Base-by-base conservation (phyloP, 169 alveolate genomes). In the Perkinsus olseni region DNA sequence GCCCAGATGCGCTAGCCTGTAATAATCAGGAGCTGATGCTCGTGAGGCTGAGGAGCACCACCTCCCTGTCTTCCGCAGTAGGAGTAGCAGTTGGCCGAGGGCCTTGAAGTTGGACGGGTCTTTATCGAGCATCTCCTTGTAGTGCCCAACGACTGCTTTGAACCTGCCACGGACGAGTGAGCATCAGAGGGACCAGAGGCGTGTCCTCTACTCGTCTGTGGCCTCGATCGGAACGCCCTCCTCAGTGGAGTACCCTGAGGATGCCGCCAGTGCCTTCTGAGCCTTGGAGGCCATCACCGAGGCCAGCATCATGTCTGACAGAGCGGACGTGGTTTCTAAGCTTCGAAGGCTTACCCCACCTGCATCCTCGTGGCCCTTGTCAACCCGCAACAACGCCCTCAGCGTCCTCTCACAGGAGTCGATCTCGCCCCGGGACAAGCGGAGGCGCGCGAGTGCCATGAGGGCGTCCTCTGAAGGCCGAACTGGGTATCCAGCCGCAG, bases 61-160 rank as follows among this genome's bases (percentile, higher is more conserved):
- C 91, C 96, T 97, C 38, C 98, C 98, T 38, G 97, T 96, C 90
- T 98, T 94, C 94, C 97, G 93, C 38, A 96, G 92, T 91, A 96
- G 95, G 39, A 95, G 96, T 28, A 97, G 95, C 74, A 98, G 92
- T 96, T 97, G 96, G 38, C 97, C 93, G 28, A 97, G 93, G 34
- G 97, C 97, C 28, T 95, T 96, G 95, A 95, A 98, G 48, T 97
- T 96, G 94, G 96, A 96, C 11, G 99, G 98, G 93, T 97, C 95
- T 92, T 96, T 96, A 92, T 98, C 96, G n/a, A 97, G 94, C 40
- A 96, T 92, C 38, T 95, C 92, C 93, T 95, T 95, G 95, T 96
- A 97, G 91, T 95, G 95, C 92, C 92, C 93, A 40, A 97, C 94
- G 17, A 98, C 98, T 51, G 95, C 96, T 74, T 96, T 97, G 90